Base-by-base conservation (phyloP, 2,329 filamentous ascomycete species). In the Curvularia sp. region DNA sequence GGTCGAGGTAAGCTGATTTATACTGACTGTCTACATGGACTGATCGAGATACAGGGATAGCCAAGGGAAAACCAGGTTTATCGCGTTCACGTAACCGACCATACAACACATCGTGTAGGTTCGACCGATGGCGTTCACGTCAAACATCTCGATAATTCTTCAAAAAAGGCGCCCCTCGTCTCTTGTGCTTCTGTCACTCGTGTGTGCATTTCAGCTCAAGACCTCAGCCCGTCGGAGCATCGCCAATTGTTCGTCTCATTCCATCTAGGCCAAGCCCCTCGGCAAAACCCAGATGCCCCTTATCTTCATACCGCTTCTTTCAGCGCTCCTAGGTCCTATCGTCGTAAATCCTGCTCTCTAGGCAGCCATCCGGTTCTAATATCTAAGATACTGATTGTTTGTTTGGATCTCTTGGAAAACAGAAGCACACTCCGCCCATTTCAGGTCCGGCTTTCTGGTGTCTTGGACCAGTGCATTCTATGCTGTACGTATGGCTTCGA, bases 11-110 rank as follows among this genome's bases (percentile, higher is more conserved):
- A 58, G 61, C 26, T 28, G 2, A 22, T 18, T 5, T 35, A 30
- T 4, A n/a, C 0, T 4, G 33, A 46, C 3, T 9, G 12, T 26
- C 41, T 38, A n/a, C 18, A 44, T 51, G 42, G 41, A 52, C 51
- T 51, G 33, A 55, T 41, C 1, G 33, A 8, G 18, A 0, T 13
- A 18, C 39, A 71, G 62, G 57, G 66, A 35, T 49, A 58, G 39
- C 60, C 62, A 7, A 65, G 64, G 64, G 57, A 66, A 13, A 67
- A 68, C 20, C 57, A 69, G 24, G 48, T 68, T 9, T 49, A 60
- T 12, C 63, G 65, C 24, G 38, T 64, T 10, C 3, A 4, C 30
- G 30, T 31, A 12, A 31, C 7, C 9, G 30, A 8, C 30, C 30
- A 4, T 31, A 28, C 26, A 31, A 31, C 10, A 31, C 30, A 12